Conservation (phyloP, 1,139 yeast species). For the Debaryomycetaceae sp. region DNA sequence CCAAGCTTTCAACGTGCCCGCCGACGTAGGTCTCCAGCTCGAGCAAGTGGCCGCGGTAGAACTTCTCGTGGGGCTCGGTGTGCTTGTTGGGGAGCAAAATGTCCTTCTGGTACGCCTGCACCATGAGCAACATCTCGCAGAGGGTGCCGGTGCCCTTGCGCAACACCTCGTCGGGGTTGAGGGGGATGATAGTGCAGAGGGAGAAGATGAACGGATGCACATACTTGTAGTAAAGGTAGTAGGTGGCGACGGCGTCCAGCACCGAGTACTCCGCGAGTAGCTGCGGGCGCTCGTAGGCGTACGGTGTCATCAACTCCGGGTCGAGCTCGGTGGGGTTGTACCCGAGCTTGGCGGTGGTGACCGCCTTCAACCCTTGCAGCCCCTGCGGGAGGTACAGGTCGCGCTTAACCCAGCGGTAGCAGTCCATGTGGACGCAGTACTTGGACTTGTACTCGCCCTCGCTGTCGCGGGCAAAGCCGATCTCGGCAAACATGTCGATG, state of each 20-base stretch:
- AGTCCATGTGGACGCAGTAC: constrained; percentile 96
- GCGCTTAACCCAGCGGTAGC: constrained; percentile 98
- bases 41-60: constrained; percentile 87
- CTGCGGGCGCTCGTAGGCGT: constrained; percentile 93
- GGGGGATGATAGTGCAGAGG: constrained; percentile 89
- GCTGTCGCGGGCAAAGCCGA: constrained; percentile 85
- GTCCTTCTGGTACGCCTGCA: constrained; percentile 78
- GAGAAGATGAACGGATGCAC: constrained; percentile 98
- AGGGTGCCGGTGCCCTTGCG: constrained; percentile 98
- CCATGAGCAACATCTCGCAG: constrained; percentile 97
- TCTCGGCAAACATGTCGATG: constrained; percentile 84
- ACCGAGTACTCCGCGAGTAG: constrained; percentile 92
- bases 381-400: constrained; percentile 98
- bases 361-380: constrained; percentile 97
- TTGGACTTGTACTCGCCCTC: constrained; percentile 93
- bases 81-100: constrained; percentile 92
- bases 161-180: constrained; percentile 93
- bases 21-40: constrained; percentile 98
- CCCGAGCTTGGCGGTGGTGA: constrained; percentile 91
- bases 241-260: constrained; percentile 98
- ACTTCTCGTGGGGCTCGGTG: constrained; percentile 85
- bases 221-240: constrained; percentile 90
- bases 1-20: constrained; percentile 96
- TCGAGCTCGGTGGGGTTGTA: constrained; percentile 95
- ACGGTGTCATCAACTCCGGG: constrained; percentile 97